Evolutionary conservation across 768 basidiomycete species (phyloP).

Genomic region (Russula dissimulans): DNA sequence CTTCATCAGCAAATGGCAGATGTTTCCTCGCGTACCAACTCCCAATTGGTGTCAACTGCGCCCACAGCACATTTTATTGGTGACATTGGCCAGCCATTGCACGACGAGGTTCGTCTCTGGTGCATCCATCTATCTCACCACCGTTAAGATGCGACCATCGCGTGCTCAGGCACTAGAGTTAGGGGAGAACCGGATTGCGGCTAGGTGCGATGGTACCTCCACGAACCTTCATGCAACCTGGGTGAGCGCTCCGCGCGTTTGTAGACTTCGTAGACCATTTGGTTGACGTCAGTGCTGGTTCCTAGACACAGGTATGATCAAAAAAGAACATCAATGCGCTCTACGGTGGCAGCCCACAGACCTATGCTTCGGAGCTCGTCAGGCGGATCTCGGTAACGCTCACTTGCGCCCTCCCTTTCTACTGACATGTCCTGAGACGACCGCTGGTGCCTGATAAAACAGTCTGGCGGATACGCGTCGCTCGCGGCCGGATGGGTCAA

Average conservation of each 20-base stretch:
- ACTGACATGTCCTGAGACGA: background rate
- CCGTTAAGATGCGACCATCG: background rate
- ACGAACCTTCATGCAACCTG: slow-evolving; percentile 36
- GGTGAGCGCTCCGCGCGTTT: background rate
- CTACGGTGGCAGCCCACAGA: slow-evolving; percentile 18
- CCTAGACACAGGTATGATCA: slow-evolving; percentile 20
- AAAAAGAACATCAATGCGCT: slow-evolving; percentile 20
- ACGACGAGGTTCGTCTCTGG: slow-evolving; percentile 28
- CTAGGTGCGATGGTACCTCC: background rate
- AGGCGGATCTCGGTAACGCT: slow-evolving; percentile 33
- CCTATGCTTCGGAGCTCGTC: slow-evolving; percentile 33
- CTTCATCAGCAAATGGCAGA: slow-evolving; percentile 32
- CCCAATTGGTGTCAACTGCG: background rate
- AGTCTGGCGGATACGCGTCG: slow-evolving; percentile 25
- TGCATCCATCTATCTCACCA: no score
- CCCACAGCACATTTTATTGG: slow-evolving; percentile 30
- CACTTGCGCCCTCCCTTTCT: background rate
- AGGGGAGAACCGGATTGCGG: no score
- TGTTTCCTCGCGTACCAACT: no score
- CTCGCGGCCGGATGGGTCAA: slow-evolving; percentile 23
- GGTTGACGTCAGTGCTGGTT: background rate
- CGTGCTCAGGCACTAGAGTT: slow-evolving; percentile 23
- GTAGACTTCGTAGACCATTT: no score
- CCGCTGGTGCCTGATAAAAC: background rate
- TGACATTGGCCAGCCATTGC: no score